Percentiles rank a stretch among this genome's conserved stretches.
These are phyloP conservation scores for Ganoderma meredithae DNA, from an alignment of 1,284 basidiomycete species.

Conservation along the genomic window DNA sequence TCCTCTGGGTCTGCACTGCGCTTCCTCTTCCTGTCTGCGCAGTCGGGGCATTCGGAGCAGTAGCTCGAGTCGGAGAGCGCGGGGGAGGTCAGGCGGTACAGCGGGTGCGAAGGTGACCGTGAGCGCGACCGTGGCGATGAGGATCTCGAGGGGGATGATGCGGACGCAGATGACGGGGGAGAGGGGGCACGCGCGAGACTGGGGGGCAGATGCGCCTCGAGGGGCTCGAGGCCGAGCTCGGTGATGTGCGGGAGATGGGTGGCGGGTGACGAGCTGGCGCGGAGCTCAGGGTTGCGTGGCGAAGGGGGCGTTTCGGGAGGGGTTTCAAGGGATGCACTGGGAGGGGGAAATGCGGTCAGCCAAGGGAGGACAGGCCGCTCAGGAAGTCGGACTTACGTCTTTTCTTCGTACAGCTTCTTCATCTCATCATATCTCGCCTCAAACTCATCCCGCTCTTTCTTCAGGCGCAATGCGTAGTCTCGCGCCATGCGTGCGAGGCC, in stretches of 20 bases:
- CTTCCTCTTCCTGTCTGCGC: slow-evolving; percentile 36
- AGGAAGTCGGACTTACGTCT: slow-evolving; percentile 29
- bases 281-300: slow-evolving; percentile 26
- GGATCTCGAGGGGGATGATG: background rate
- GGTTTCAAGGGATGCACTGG: slow-evolving; percentile 16
- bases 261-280: slow-evolving; percentile 20
- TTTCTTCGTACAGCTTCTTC: slow-evolving; percentile 36
- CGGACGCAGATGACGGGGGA: background rate
- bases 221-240: slow-evolving; percentile 22
- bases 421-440: slow-evolving; percentile 47
- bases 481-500: slow-evolving; percentile 56
- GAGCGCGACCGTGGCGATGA: slow-evolving; percentile 20
- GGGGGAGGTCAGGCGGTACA: slow-evolving; percentile 37
- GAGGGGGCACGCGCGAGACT: slow-evolving; percentile 20
- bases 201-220: slow-evolving; percentile 24
- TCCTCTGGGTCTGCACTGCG: slow-evolving; percentile 26
- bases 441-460: slow-evolving; percentile 53
- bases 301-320: slow-evolving; percentile 25
- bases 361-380: background rate
- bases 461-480: slow-evolving; percentile 55
- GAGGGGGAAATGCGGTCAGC: background rate
- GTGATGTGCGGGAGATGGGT: slow-evolving; percentile 22
- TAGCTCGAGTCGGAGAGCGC: slow-evolving; percentile 39
- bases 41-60: slow-evolving; percentile 43
- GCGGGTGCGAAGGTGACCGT: slow-evolving; percentile 32